Evolutionary conservation across 2,329 filamentous ascomycete genomes (phyloP).

Genomic region (Didymella lethalis): DNA sequence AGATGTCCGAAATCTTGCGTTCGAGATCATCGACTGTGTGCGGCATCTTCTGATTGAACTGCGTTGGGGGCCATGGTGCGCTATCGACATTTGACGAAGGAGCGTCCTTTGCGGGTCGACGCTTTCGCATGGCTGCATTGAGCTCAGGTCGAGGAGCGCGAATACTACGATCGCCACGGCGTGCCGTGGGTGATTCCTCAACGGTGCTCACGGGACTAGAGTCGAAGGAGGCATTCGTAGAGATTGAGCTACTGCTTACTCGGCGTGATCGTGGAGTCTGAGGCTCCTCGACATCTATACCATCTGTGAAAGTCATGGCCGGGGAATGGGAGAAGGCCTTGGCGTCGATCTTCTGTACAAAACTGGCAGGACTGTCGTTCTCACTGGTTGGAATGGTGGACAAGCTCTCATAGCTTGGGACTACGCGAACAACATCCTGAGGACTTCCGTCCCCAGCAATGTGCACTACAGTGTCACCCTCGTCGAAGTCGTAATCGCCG

Average conservation of each 20-base stretch:
- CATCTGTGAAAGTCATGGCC: constrained; percentile 32
- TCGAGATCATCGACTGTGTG: constrained; percentile 69
- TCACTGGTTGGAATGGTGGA: constrained; percentile 7
- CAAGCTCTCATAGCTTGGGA: constrained; percentile 13
- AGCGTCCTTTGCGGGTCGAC: constrained; percentile 40
- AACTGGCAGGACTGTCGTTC: constrained; percentile 10
- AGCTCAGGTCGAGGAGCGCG: constrained; percentile 50
- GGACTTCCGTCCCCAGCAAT: constrained; percentile 33
- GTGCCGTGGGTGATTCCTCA: constrained; percentile 50
- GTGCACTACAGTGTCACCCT: constrained; percentile 47
- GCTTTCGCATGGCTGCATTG: constrained; percentile 55
- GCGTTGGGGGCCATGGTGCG: constrained; percentile 48
- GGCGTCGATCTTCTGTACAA: constrained; percentile 9
- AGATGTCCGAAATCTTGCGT: constrained; percentile 79
- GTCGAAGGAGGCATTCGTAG: constrained; percentile 41
- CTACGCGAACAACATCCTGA: constrained; percentile 6
- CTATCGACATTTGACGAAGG: constrained; percentile 50
- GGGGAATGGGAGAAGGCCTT: constrained; percentile 28
- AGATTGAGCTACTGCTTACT: constrained; percentile 41
- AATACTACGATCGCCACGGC: constrained; percentile 38
- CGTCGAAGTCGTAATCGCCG: constrained; percentile 46
- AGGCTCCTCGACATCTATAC: constrained; percentile 31
- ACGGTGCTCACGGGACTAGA: constrained; percentile 42
- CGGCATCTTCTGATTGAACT: constrained; percentile 40
- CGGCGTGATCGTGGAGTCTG: constrained; percentile 45